Evolutionary conservation across 225 moss, liverwort and hornwort species (phyloP), one percentile per base, ranked within the genome.

Genomic region (Bryoerythrophyllum caledonicum): DNA sequence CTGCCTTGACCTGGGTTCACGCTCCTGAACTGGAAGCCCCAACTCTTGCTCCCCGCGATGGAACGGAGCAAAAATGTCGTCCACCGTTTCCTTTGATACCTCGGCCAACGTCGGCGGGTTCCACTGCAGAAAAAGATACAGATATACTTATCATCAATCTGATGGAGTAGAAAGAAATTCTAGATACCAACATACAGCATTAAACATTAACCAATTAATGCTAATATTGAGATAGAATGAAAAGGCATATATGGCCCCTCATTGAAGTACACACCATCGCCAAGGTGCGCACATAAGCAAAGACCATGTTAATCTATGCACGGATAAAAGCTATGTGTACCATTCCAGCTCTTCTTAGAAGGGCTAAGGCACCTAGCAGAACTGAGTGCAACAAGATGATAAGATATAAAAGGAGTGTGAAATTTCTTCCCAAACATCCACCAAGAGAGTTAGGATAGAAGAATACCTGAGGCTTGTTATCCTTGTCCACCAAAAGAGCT

Each of bases 401-500:
- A 43, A 41, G 41, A 17, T n/a, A n/a, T n/a, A n/a, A 67, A 55
- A 25, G 19, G 10, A 64, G 71, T 43, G 63, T 24, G 19, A 64
- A 64, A 44, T 12, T 23, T 17, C 55, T 21, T 16, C 63, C 25
- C 26, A 37, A 59, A 35, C 56, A 24, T 72, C 63, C n/a, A 76
- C 65, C 46, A 30, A 57, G 17, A 51, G 57, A 59, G 32, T 34
- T 12, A 48, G 34, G 60, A 20, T 46, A 58, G 19, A 54, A 70
- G 65, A 1, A 16, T 82, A 92, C 96, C 93, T 90, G 88, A 26
- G 99, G 93, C 48, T 81, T 83, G 76, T 93, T 93, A 72, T 99
- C 95, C 71, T 99, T 99, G 34, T 99, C 95, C 30, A 95, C 85
- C 79, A 95, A 80, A 75, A 93, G 81, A 71, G 99, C 93, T 81